Conservation (phyloP, 108 stramenopile species). For the Mediolabrus comicus region DNA sequence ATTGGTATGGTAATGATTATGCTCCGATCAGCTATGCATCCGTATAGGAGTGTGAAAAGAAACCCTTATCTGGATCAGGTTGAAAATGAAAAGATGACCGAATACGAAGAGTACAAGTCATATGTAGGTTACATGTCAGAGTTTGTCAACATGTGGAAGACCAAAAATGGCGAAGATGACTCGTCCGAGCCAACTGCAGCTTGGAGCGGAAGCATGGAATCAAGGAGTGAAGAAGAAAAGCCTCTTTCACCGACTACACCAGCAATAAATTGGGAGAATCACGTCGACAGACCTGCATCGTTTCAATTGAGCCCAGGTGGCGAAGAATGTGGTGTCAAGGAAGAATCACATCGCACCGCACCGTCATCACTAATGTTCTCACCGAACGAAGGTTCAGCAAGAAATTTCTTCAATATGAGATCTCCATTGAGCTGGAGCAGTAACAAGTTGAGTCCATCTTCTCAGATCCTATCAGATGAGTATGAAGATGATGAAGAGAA, state of each 20-base stretch:
- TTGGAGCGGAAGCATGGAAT: not conserved
- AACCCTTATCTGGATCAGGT: not conserved
- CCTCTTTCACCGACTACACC: not conserved
- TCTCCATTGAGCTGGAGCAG: not conserved
- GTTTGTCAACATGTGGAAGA: constrained; percentile 27
- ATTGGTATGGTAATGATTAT: constrained; percentile 29
- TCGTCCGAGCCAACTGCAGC: not conserved
- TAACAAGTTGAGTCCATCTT: not conserved
- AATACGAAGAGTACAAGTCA: constrained; percentile 40
- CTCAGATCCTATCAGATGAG: not conserved
- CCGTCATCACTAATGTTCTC: not conserved
- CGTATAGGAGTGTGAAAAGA: constrained; percentile 13
- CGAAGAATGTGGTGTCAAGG: not conserved
- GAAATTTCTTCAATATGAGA: not conserved
- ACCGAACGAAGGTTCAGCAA: not conserved
- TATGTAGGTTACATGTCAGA: constrained; percentile 30
- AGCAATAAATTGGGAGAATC: not conserved
- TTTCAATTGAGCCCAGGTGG: not conserved
- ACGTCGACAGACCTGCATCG: not conserved
- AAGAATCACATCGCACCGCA: not conserved
- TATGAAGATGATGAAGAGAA: constrained; percentile 7
- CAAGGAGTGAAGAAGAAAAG: not conserved
- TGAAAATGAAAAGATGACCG: constrained; percentile 27
- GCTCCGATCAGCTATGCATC: constrained; percentile 26
- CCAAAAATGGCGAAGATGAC: constrained; percentile 1